A percentile compares a stretch with the other conserved stretches of the same genome.
phyloP scores from a whole-genome alignment of 306 rosid species.

The Hippophae rhamnoides region DNA sequence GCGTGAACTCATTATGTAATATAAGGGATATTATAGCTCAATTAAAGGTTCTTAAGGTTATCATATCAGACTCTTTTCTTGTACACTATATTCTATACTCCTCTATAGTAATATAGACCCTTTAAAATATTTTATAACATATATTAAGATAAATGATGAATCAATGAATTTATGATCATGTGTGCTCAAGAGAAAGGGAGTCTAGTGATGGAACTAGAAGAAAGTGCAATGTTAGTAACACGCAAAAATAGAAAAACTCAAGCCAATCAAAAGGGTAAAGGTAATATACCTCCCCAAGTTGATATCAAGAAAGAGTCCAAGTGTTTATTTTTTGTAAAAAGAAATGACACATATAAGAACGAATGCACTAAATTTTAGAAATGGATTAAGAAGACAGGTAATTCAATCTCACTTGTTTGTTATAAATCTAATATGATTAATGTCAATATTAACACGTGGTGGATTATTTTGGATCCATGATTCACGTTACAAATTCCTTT shows the following conservation, averaged over 20 bases:
- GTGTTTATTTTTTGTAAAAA: neutral
- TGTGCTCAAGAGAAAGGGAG: too few relatives aligned
- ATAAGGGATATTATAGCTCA: conserved; percentile 1
- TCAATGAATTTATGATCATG: too few relatives aligned
- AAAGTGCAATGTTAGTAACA: neutral
- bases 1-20: neutral
- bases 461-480: too few relatives aligned
- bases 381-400: conserved; percentile 1
- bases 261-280: neutral
- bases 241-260: neutral
- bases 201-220: neutral
- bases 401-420: too few relatives aligned
- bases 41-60: conserved; percentile 3
- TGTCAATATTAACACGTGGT: neutral
- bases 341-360: conserved; percentile 2
- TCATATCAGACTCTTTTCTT: conserved; percentile 1
- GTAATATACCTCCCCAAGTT: neutral
- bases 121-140: too few relatives aligned
- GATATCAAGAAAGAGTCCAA: neutral
- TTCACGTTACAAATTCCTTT: too few relatives aligned
- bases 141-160: too few relatives aligned
- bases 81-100: neutral
- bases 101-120: too few relatives aligned
- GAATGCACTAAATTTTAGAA: neutral
- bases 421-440: too few relatives aligned